Conservation (phyloP, 352 stramenopile species). For the Globisporangium nodosum region DNA sequence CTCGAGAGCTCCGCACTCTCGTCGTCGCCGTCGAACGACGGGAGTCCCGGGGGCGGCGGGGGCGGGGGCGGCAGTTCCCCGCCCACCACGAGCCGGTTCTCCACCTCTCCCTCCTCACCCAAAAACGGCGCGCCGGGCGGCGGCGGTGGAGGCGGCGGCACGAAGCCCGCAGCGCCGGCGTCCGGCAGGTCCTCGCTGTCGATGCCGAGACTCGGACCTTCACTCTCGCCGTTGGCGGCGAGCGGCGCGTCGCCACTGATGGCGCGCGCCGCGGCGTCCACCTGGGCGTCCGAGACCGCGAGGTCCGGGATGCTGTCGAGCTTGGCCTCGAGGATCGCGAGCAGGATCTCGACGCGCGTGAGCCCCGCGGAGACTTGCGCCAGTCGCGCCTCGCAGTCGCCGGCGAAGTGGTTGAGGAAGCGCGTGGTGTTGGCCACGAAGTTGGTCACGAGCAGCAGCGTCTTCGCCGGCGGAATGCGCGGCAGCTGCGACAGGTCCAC, state of each 20-base stretch:
- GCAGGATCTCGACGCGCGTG: conserved; percentile 76
- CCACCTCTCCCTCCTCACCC: conserved; percentile 2
- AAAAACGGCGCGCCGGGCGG: conserved; percentile 8
- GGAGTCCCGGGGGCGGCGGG: conserved; percentile 24
- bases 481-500: conserved; percentile 76
- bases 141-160: conserved; percentile 44
- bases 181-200: conserved; percentile 58
- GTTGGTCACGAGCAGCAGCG: conserved; percentile 81
- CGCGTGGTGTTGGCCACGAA: conserved; percentile 83
- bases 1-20: conserved; percentile 12
- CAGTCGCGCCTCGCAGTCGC: conserved; percentile 82
- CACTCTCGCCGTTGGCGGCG: neutral
- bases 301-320: conserved; percentile 82
- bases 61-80: conserved; percentile 21
- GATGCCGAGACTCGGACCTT: conserved; percentile 32
- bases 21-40: conserved; percentile 18
- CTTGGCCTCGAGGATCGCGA: conserved; percentile 83
- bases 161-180: conserved; percentile 26
- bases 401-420: conserved; percentile 84
- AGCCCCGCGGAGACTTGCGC: conserved; percentile 61
- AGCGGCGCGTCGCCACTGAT: conserved; percentile 18
- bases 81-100: conserved; percentile 14
- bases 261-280: conserved; percentile 29
- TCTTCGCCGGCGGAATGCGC: conserved; percentile 69
- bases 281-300: conserved; percentile 52